A percentile compares a stretch with the other conserved stretches of the same genome.
Evolutionary conservation across 2,329 filamentous ascomycete genomes (phyloP).

Genomic region (Emmonsiellopsis sp.): DNA sequence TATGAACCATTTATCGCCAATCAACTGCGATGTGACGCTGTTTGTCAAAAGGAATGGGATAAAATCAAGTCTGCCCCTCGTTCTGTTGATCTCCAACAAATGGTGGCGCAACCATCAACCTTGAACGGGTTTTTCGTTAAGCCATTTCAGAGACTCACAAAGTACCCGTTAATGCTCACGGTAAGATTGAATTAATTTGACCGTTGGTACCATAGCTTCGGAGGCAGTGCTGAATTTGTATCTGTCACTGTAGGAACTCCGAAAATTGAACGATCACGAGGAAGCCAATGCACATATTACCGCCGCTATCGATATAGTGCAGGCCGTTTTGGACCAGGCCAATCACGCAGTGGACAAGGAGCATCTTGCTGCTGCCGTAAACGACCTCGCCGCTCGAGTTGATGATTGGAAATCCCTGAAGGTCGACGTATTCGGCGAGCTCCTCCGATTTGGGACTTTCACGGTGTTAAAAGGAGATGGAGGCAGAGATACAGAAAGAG

Average conservation of each 20-base stretch:
- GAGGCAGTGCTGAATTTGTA: background rate
- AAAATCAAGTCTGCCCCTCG: conserved; percentile 64
- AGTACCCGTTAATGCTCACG: conserved; percentile 84
- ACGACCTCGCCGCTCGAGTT: conserved; percentile 71
- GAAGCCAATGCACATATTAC: conserved; percentile 63
- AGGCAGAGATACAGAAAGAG: conserved; percentile 83
- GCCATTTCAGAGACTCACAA: conserved; percentile 89
- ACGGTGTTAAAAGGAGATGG: conserved; percentile 72
- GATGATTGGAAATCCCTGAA: conserved; percentile 96
- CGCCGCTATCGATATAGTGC: conserved; percentile 70
- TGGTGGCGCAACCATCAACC: conserved; percentile 79
- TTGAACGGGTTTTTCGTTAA: conserved; percentile 90
- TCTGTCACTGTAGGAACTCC: conserved; percentile 56
- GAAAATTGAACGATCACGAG: conserved; percentile 72
- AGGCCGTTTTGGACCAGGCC: conserved; percentile 70
- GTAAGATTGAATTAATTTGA: conserved; percentile 39
- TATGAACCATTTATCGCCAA: conserved; percentile 98
- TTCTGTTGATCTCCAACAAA: conserved; percentile 58
- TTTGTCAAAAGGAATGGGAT: conserved; percentile 78
- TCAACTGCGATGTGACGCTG: conserved; percentile 77
- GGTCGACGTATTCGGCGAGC: conserved; percentile 81
- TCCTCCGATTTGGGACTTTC: conserved; percentile 82
- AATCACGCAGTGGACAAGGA: conserved; percentile 89
- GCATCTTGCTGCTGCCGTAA: conserved; percentile 70
- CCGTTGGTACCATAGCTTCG: background rate